Conservation (phyloP, 2,329 filamentous ascomycete genomes). For the Colletotrichum filicis region DNA sequence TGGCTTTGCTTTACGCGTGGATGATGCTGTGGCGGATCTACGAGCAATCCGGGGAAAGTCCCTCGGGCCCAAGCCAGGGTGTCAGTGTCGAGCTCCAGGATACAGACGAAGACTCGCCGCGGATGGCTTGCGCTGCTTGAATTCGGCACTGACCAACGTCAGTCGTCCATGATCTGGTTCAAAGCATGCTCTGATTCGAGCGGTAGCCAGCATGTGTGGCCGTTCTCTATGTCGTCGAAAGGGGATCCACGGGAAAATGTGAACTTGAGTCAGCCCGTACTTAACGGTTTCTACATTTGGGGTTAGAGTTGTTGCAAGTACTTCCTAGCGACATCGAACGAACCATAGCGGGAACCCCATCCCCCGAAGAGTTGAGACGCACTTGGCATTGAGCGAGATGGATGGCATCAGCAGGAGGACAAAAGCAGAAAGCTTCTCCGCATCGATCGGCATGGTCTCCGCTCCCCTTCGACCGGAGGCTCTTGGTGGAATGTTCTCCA, state of each 20-base stretch:
- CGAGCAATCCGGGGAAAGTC: not conserved
- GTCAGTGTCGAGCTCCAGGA: not conserved
- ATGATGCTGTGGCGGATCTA: slow-evolving; percentile 1
- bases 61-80: not conserved
- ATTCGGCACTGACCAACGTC: slow-evolving; percentile 11
- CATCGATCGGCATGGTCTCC: slow-evolving; percentile 33
- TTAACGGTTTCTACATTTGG: not conserved
- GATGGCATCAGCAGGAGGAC: slow-evolving; percentile 22
- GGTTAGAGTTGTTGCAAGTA: not conserved
- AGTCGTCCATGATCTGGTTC: slow-evolving; percentile 5
- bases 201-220: slow-evolving; percentile 17
- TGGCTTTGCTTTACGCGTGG: not conserved
- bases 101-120: not conserved
- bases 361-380: slow-evolving; percentile 16
- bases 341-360: slow-evolving; percentile 6
- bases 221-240: not conserved
- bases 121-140: slow-evolving; percentile 17
- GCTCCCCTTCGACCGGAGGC: slow-evolving; percentile 32
- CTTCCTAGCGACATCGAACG: slow-evolving; percentile 4
- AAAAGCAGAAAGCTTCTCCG: slow-evolving; percentile 34
- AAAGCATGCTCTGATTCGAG: slow-evolving; percentile 23
- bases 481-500: not conserved
- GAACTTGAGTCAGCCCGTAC: not conserved
- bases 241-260: not conserved
- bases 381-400: slow-evolving; percentile 17